Conservation (phyloP, 495 filamentous ascomycete species). For the Neurospora cerealis region DNA sequence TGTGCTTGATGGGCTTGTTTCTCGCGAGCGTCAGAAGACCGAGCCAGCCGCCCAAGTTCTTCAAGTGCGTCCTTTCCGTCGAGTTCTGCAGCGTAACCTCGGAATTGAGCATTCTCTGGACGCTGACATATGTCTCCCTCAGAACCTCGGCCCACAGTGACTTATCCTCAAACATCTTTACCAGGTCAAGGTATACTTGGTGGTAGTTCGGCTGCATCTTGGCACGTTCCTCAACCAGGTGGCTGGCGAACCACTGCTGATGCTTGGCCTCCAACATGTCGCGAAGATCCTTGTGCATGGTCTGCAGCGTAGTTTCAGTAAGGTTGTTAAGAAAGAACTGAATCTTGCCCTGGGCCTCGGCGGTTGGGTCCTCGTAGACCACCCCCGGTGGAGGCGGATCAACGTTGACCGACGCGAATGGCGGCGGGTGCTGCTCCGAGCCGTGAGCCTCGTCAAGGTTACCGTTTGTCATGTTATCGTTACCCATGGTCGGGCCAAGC, state of each 20-base stretch:
- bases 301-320: conserved; percentile 73
- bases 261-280: conserved; percentile 69
- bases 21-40: conserved; percentile 88
- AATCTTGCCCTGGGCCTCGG: conserved; percentile 82
- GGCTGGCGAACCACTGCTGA: conserved; percentile 91
- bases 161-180: conserved; percentile 71
- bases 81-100: conserved; percentile 70
- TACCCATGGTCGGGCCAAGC: conserved; percentile 4
- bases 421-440: conserved; percentile 42
- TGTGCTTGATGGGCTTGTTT: conserved; percentile 92
- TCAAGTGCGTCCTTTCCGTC: conserved; percentile 76
- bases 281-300: conserved; percentile 69
- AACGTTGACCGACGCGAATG: conserved; percentile 65
- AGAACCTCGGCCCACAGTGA: conserved; percentile 78
- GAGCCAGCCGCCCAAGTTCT: conserved; percentile 87
- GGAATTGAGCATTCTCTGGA: conserved; percentile 77
- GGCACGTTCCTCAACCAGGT: conserved; percentile 92
- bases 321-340: conserved; percentile 95
- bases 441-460: conserved; percentile 47
- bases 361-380: conserved; percentile 69
- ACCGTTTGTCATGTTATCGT: conserved; percentile 48
- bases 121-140: conserved; percentile 84
- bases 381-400: conserved; percentile 51
- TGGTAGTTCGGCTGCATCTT: conserved; percentile 97
- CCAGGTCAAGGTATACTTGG: conserved; percentile 77